Evolutionary conservation across 1,139 yeast species (phyloP), one percentile per base, ranked within the genome.

Genomic region (Protomyces macrosporus): DNA sequence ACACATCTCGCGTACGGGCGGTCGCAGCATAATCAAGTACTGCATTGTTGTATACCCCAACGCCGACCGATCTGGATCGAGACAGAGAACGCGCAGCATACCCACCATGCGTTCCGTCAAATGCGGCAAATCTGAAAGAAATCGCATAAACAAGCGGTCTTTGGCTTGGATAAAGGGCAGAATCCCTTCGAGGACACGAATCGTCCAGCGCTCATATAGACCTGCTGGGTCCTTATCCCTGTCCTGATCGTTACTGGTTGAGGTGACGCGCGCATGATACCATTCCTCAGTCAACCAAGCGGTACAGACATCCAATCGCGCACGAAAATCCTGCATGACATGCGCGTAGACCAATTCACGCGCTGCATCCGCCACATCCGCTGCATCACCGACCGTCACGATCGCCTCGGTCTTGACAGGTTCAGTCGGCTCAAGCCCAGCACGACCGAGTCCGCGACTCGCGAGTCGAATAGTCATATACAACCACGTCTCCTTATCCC

Each of bases 201-300:
- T 80, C 0, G 95, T 83, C 88, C 96, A 90, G 65, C 79, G 78
- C 65, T 81, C 75, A 72, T 89, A 89, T 7, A 85, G 84, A 0
- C 84, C 81, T 23, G 42, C 45, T 32, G 45, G 33, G 23, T 16
- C 50, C 40, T 45, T 16, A 14, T 53, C 32, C 55, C 34, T 23
- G 14, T 53, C 45, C 30, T 23, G 42, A 6, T 35, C 42, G 23
- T n/a, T 50, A 23, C 40, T 45, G 9, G 39, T 9, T 36, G 39
- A 36, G 71, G 3, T 59, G 65, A 76, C 76, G 68, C 87, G 95
- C 55, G 85, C 81, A 39, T 63, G 61, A 73, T 85, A 91, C 96
- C 97, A 95, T 74, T 95, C 98, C 74, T 93, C 98, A 71, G 88
- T 91, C 63, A 95, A 77, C 99, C 99, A 95, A 67, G 88, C 90